phyloP scores from a whole-genome alignment of 352 stramenopile species.

The Phytophthora ramorum region DNA sequence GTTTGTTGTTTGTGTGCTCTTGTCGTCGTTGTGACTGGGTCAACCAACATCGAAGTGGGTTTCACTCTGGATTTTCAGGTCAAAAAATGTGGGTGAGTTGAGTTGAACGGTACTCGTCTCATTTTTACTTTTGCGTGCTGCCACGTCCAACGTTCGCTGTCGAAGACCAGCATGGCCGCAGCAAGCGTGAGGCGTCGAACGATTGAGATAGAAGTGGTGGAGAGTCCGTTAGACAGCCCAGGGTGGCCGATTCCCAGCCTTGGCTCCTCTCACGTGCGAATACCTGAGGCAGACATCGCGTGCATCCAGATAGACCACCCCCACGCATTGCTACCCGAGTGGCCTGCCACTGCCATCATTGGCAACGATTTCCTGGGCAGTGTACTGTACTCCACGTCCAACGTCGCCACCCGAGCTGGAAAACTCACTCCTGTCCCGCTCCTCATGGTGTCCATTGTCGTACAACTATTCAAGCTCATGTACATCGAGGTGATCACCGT shows the following conservation, averaged over 20 bases:
- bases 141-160: too few relatives aligned
- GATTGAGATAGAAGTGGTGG: conserved; percentile 42
- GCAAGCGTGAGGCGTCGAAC: too few relatives aligned
- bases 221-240: conserved; percentile 18
- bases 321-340: conserved; percentile 50
- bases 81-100: too few relatives aligned
- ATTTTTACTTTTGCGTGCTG: too few relatives aligned
- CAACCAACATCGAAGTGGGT: too few relatives aligned
- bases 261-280: conserved; percentile 27
- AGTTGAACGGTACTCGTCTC: too few relatives aligned
- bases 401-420: conserved; percentile 46
- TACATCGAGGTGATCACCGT: conserved; percentile 87
- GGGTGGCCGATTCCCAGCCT: conserved; percentile 36
- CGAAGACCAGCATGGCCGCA: too few relatives aligned
- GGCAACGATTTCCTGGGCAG: conserved; percentile 89
- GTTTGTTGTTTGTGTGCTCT: too few relatives aligned
- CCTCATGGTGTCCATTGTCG: conserved; percentile 58
- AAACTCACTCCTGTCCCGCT: conserved; percentile 79
- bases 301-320: conserved; percentile 30
- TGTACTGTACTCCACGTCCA: conserved; percentile 60
- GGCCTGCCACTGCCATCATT: conserved; percentile 80
- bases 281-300: conserved; percentile 30
- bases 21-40: too few relatives aligned
- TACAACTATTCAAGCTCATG: conserved; percentile 61
- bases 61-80: too few relatives aligned